Evolutionary conservation across 768 basidiomycete genomes (phyloP).

Genomic region (Stropharia rugosoannulata): DNA sequence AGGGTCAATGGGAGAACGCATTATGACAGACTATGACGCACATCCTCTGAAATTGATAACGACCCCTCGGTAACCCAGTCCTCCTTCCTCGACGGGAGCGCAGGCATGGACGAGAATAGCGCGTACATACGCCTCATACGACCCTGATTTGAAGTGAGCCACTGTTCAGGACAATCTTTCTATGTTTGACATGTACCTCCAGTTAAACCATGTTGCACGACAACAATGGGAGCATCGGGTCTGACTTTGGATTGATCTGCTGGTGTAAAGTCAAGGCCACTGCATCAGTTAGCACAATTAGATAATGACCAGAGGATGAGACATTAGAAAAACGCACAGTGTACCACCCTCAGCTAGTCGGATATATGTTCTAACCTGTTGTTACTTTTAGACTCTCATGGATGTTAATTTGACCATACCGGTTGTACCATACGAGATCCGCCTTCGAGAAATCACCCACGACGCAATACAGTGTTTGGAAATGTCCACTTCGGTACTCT

Average conservation of each 20-base stretch:
- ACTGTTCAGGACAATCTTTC: conserved; percentile 1
- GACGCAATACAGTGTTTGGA: conserved; percentile 63
- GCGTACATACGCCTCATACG: conserved; percentile 88
- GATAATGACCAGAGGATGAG: background rate
- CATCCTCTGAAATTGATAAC: conserved; percentile 95
- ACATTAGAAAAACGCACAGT: conserved; percentile 39
- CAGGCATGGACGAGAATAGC: conserved; percentile 77
- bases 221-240: conserved; percentile 50
- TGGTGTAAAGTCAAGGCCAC: conserved; percentile 69
- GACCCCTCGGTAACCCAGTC: conserved; percentile 85
- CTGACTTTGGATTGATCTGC: conserved; percentile 33
- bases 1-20: conserved; percentile 6
- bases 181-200: conserved; percentile 35
- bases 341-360: conserved; percentile 63
- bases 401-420: conserved; percentile 31
- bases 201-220: conserved; percentile 57
- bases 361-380: conserved; percentile 39
- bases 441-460: conserved; percentile 58
- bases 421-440: conserved; percentile 55
- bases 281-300: conserved; percentile 21
- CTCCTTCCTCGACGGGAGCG: conserved; percentile 70
- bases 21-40: conserved; percentile 37
- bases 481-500: conserved; percentile 46
- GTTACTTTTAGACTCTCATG: background rate
- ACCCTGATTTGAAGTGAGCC: conserved; percentile 47